A percentile compares a stretch with the other conserved stretches of the same genome.
These are phyloP conservation scores for Dentipellis fragilis DNA, from an alignment of 768 basidiomycete species.

Conservation along the genomic window DNA sequence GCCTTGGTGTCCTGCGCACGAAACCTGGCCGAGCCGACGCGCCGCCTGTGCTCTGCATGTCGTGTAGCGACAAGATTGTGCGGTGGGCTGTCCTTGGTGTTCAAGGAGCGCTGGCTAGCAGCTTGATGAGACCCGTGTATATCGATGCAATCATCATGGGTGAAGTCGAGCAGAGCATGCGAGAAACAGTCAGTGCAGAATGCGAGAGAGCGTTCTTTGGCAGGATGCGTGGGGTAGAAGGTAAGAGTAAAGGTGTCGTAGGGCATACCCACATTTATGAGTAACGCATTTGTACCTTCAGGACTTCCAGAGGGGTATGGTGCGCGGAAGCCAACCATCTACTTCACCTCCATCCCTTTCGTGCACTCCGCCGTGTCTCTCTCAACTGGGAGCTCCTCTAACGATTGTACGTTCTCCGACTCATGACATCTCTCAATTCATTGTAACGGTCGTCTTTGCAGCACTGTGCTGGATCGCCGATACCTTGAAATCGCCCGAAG, in stretches of 20 bases:
- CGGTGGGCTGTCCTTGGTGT: conserved; percentile 77
- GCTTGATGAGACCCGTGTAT: conserved; percentile 51
- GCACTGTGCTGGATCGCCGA: conserved; percentile 67
- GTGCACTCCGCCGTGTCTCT: conserved; percentile 39
- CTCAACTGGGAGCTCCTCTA: conserved; percentile 34
- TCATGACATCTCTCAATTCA: not conserved
- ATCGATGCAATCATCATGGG: conserved; percentile 61
- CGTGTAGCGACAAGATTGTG: conserved; percentile 93
- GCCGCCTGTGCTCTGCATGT: conserved; percentile 73
- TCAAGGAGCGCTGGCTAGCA: conserved; percentile 69
- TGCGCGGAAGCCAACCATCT: conserved; percentile 40
- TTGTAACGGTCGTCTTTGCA: conserved; percentile 19
- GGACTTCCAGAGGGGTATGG: conserved; percentile 39
- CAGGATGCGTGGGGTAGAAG: conserved; percentile 36
- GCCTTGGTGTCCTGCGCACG: conserved; percentile 73
- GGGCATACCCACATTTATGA: not conserved
- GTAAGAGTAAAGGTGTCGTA: conserved; percentile 21
- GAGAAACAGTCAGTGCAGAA: conserved; percentile 38
- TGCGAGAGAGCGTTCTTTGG: conserved; percentile 60
- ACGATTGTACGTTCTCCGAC: conserved; percentile 45
- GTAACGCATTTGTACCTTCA: conserved; percentile 13
- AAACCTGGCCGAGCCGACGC: conserved; percentile 93
- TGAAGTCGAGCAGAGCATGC: conserved; percentile 40
- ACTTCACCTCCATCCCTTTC: conserved; percentile 54
- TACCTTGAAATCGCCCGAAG: conserved; percentile 32